Percentiles rank a stretch among this genome's conserved stretches.
Conservation (phyloP, 495 filamentous ascomycete species). For the Penicillium robsamsonii region DNA sequence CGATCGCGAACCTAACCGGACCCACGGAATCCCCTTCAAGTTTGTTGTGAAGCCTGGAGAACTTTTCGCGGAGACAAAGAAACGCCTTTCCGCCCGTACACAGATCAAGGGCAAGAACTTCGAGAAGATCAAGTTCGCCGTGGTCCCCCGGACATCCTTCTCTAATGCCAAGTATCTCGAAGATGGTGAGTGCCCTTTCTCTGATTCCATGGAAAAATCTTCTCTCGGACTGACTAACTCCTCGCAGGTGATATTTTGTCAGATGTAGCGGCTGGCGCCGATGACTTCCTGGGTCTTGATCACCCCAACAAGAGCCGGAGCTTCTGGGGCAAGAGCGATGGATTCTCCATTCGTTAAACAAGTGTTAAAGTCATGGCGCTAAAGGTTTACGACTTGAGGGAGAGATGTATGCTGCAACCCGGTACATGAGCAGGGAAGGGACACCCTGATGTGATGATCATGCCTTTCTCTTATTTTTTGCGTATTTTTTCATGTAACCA, state of each 20-base stretch:
- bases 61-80: slow-evolving; percentile 84
- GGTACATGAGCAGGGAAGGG: slow-evolving; percentile 30
- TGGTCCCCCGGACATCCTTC: slow-evolving; percentile 67
- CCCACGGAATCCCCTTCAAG: slow-evolving; percentile 83
- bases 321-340: slow-evolving; percentile 59
- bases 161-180: slow-evolving; percentile 76
- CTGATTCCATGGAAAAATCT: background rate
- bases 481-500: slow-evolving; percentile 9
- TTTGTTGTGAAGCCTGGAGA: slow-evolving; percentile 86
- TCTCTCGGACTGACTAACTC: slow-evolving; percentile 17
- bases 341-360: slow-evolving; percentile 63
- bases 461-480: slow-evolving; percentile 13
- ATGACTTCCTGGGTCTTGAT: slow-evolving; percentile 86
- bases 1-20: slow-evolving; percentile 76
- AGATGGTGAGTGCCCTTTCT: slow-evolving; percentile 64
- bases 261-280: slow-evolving; percentile 62
- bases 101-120: slow-evolving; percentile 97
- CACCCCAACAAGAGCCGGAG: slow-evolving; percentile 72
- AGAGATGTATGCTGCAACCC: slow-evolving; percentile 26
- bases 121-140: slow-evolving; percentile 96
- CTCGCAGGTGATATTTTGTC: slow-evolving; percentile 75
- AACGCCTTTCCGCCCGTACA: slow-evolving; percentile 82
- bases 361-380: slow-evolving; percentile 22
- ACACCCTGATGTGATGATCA: slow-evolving; percentile 23
- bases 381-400: slow-evolving; percentile 19